Conservation (phyloP, 2,329 filamentous ascomycete genomes). For the Fusarium coicis region DNA sequence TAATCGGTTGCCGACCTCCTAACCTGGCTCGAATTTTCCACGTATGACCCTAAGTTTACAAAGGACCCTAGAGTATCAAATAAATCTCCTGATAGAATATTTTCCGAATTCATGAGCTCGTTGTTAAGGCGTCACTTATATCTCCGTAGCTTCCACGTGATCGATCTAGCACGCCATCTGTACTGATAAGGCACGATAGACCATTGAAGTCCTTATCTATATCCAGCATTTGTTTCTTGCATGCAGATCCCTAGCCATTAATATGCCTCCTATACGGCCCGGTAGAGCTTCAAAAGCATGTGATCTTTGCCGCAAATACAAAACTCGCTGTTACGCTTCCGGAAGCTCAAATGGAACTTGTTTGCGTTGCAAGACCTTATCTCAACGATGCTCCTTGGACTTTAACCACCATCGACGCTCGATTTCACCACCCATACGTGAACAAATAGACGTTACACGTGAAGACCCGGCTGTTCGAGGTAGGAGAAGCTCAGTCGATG, state of each 20-base stretch:
- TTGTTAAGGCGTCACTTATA: neutral
- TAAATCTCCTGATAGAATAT: no score
- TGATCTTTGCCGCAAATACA: conserved; percentile 40
- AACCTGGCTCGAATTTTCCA: no score
- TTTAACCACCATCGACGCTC: neutral
- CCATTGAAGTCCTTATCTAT: neutral
- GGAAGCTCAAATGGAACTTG: conserved; percentile 20
- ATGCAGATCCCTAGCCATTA: neutral
- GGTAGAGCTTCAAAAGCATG: conserved; percentile 44
- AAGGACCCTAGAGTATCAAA: no score
- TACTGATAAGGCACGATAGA: conserved; percentile 6
- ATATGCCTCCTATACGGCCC: conserved; percentile 37
- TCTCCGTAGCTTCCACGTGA: conserved; percentile 7
- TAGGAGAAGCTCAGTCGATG: neutral
- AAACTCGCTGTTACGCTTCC: conserved; percentile 42
- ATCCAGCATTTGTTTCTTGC: neutral
- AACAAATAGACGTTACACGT: neutral
- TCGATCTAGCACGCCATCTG: conserved; percentile 19
- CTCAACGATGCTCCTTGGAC: conserved; percentile 36
- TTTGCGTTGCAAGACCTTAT: conserved; percentile 41
- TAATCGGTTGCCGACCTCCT: no score
- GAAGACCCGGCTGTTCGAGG: fast-evolving
- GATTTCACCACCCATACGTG: neutral
- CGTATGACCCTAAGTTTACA: no score
- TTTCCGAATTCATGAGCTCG: fast-evolving